Evolutionary conservation across 2,329 filamentous ascomycete species (phyloP), one percentile per base, ranked within the genome.

Genomic region (Chaetomium sp.): DNA sequence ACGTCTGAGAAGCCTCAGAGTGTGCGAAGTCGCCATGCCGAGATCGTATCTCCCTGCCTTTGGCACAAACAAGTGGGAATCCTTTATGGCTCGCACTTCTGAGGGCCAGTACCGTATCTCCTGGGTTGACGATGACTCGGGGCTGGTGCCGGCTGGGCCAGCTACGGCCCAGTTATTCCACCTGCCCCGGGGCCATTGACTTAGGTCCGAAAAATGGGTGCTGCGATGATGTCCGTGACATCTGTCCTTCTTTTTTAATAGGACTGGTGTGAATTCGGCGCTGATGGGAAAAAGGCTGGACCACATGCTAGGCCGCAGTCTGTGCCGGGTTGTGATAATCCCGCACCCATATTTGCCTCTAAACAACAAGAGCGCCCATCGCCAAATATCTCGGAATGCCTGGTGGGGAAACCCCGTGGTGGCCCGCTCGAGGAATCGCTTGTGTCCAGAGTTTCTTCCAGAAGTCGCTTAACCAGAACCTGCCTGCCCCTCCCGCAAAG

Each of bases 401-500:
- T 9, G 13, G 21, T 23, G 35, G 57, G 6, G 27, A 61, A 19
- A n/a, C 13, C 21, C 56, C 56, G 19, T 67, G 65, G 56, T 51
- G 66, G 19, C 54, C 64, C 5, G 49, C n/a, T 35, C 64, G 45
- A 47, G 57, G 61, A 12, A 9, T 66, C 16, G 59, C 59, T 42
- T 63, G 61, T 25, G 33, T 65, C 4, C 60, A 66, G 23, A 61
- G 53, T 9, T 54, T 65, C 33, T 59, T 68, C 21, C 60, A 67
- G 29, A 68, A 65, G 35, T 47, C 53, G 2, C 50, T 71, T 33
- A 54, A 70, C 57, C 53, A 55, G 2, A 54, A 65, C 9, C 68
- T 72, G 3, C 71, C 71, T 7, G 35, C 53, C 19, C 69, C 68
- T 25, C 67, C 66, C n/a, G 23, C 61, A 9, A 60, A 50, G 49